Base-by-base conservation (phyloP, 1,284 basidiomycete genomes). In the Amylostereum chailletii region DNA sequence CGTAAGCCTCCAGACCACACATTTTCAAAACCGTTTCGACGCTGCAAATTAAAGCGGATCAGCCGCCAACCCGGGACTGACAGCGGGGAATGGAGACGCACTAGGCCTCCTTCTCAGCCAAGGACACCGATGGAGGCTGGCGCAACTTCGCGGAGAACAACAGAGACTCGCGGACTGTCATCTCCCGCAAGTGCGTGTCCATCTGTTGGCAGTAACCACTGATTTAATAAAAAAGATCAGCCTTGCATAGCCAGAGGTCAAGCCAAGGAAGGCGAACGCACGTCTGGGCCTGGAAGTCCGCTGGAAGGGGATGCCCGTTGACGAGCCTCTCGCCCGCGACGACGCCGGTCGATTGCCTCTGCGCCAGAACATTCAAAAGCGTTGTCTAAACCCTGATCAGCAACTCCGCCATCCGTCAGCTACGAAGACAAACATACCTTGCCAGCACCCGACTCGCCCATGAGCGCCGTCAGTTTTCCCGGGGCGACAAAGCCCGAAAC, bases 401-500 rank as follows among this genome's bases (percentile, higher is more conserved):
- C 19, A 19, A 19, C 19, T 56, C 52, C 49, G 42, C 50, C 11
- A 41, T 27, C 31, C 41, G 48, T n/a, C 1, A 36, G 6, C 53
- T 48, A 29, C 41, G 53, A 54, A 62, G 70, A 71, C 3, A 62
- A 57, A 50, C 78, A 58, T 38, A 76, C 79, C 70, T 88, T 87
- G 31, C 83, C 84, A 1, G 84, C 82, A 40, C 92, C 93, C 10
- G 86, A 88, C 50, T 86, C 86, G 30, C 90, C 83, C 71, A 92
- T 92, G 43, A 87, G 69, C 31, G 78, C 85, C 0, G 82, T 86
- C 50, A 94, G 69, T 58, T 83, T 90, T 4, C 88, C 86, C 0
- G 89, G 90, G 26, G 78, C 79, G 39, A 92, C 90, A 64, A 79
- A 94, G 0, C 93, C 93, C 49, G 82, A 86, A 5, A 95, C 79